A percentile compares a stretch with the other conserved stretches of the same genome.
phyloP scores from a whole-genome alignment of 208 protist species.

The Porcisia deanei region DNA sequence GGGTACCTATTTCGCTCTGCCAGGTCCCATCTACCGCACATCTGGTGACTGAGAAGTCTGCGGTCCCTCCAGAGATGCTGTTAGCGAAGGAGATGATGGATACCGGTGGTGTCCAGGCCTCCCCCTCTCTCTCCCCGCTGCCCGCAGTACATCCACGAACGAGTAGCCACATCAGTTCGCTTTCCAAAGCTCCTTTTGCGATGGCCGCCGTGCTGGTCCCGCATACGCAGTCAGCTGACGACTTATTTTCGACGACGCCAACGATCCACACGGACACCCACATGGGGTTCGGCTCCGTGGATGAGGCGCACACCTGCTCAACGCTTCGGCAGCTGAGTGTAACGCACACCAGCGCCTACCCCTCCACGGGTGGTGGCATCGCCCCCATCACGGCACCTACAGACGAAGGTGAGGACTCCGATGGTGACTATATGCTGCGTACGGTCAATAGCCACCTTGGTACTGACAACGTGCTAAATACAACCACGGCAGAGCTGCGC shows the following conservation, averaged over 20 bases:
- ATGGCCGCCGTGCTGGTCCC: conserved; percentile 9
- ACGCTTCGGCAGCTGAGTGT: background rate
- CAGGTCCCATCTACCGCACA: background rate
- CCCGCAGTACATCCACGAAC: background rate
- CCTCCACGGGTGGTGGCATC: background rate
- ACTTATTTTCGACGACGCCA: conserved; percentile 4
- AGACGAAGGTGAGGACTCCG: conserved; percentile 4
- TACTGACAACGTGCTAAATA: conserved; percentile 14
- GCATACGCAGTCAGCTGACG: conserved; percentile 7
- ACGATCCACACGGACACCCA: background rate
- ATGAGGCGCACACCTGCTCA: conserved; percentile 11
- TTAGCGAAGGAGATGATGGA: background rate
- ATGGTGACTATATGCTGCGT: conserved; percentile 9
- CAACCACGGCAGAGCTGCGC: conserved; percentile 27
- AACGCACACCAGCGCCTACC: background rate
- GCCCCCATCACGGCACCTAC: background rate
- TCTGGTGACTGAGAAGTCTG: background rate
- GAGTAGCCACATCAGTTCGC: background rate
- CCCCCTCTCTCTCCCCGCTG: conserved; percentile 4
- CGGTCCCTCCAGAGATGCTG: background rate
- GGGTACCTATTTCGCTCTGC: background rate
- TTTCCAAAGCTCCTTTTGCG: conserved; percentile 1
- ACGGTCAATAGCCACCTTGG: conserved; percentile 15
- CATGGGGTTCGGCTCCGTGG: conserved; percentile 3
- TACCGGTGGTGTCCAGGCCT: background rate